Evolutionary conservation across 192 early-diverging fungal species (phyloP), one percentile per base, ranked within the genome.

Genomic region (Diversispora eburnea): DNA sequence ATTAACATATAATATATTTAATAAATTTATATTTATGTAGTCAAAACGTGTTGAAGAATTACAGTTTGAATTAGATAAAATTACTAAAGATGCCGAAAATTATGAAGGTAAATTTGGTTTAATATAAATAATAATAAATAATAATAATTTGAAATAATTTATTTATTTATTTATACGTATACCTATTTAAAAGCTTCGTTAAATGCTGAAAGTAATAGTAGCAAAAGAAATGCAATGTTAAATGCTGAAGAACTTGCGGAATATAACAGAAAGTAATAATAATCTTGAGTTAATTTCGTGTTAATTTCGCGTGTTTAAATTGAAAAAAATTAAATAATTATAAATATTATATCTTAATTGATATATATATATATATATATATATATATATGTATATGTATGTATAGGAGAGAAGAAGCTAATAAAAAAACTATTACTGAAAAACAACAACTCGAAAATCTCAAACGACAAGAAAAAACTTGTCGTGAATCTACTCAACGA

Each of bases 371-470:
- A 1, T 69, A 92, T n/a, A n/a, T n/a, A n/a, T n/a, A n/a, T n/a
- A n/a, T n/a, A n/a, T n/a, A n/a, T n/a, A n/a, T n/a, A n/a, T n/a
- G n/a, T n/a, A n/a, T n/a, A 33, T 33, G 25, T 33, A 33, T 33
- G 25, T 46, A 1, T 69, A 92, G 89, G 51, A 92, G 93, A 57
- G 92, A 94, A 73, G 81, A 91, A 73, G 89, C 91, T 17, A 87
- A 84, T 41, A 62, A 83, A 25, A 77, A 81, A 61, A 92, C 92
- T 5, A 81, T 91, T 0, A 83, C 85, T 5, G 90, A 94, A 72
- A 86, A 88, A 67, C 87, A 94, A 60, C 81, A 84, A 59, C 82
- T 93, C 0, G 84, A 86, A 10, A 84, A 86, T 33, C 83, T 95
- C 9, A 84, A 87, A 74, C 87, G 92, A 4, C 83, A 91, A 67